Percentiles rank a stretch among this genome's conserved stretches.
Evolutionary conservation across 192 early-diverging fungal species (phyloP).

Genomic region (Lobulomyces angularis): DNA sequence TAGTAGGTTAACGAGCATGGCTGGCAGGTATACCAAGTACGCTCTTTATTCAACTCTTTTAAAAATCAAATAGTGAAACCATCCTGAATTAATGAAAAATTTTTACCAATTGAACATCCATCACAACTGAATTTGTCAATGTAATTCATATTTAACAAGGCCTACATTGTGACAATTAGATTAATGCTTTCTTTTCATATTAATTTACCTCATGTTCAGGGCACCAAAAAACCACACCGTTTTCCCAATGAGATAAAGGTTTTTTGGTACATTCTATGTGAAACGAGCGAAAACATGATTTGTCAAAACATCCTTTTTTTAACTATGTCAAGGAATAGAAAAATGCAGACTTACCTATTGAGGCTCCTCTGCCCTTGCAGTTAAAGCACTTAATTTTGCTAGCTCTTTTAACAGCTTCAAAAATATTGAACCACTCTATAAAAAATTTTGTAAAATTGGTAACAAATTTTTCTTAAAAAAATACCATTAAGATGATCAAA

Average conservation of each 20-base stretch:
- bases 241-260: conserved; percentile 53
- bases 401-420: too few species aligned
- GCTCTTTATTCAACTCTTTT: conserved; percentile 32
- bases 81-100: conserved; percentile 22
- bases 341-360: too few species aligned
- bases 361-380: too few species aligned
- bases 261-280: conserved; percentile 71
- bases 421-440: too few species aligned
- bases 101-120: conserved; percentile 41
- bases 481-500: too few species aligned
- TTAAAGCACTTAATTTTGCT: too few species aligned
- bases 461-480: too few species aligned
- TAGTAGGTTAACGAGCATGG: conserved; percentile 52
- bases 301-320: conserved; percentile 86
- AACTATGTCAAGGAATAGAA: too few species aligned
- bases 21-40: conserved; percentile 52
- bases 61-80: conserved; percentile 15
- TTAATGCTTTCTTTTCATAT: conserved; percentile 33
- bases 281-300: conserved; percentile 67
- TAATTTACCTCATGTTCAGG: conserved; percentile 53
- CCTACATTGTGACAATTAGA: neutral
- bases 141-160: conserved; percentile 33
- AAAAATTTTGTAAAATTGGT: too few species aligned
- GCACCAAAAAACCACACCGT: conserved; percentile 83
- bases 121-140: conserved; percentile 63